phyloP scores from a whole-genome alignment of 1,139 yeast genomes.

The Fermentozyma sake region DNA sequence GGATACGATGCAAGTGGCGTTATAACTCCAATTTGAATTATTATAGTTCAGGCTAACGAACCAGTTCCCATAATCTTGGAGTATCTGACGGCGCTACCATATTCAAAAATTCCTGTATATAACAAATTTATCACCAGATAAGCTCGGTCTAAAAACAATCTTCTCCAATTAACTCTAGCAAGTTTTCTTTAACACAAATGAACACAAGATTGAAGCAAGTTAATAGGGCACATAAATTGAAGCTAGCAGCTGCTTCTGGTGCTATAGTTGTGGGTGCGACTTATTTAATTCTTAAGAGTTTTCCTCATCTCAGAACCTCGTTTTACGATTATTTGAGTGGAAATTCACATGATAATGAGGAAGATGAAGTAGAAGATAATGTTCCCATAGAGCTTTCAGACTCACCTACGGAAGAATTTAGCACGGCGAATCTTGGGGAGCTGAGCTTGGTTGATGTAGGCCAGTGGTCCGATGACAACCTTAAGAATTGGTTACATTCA shows the following conservation, averaged over 20 bases:
- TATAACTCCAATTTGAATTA: too few species aligned
- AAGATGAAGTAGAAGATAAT: conserved; percentile 6
- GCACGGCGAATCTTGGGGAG: conserved; percentile 11
- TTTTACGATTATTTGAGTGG: conserved; percentile 22
- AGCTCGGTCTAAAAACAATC: too few species aligned
- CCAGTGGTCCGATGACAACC: conserved; percentile 37
- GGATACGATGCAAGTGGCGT: too few species aligned
- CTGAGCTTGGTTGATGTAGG: conserved; percentile 25
- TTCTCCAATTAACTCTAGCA: too few species aligned
- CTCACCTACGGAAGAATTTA: conserved; percentile 1
- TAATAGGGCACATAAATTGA: conserved; percentile 8
- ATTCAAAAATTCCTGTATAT: too few species aligned
- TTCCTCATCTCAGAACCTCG: conserved; percentile 43
- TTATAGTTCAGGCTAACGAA: too few species aligned
- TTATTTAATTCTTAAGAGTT: conserved; percentile 43
- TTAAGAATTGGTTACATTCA: conserved; percentile 31
- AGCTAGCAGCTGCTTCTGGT: conserved; percentile 24
- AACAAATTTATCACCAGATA: too few species aligned
- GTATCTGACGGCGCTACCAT: too few species aligned
- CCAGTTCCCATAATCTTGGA: too few species aligned
- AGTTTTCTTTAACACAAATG: too few species aligned
- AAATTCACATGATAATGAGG: conserved; percentile 12
- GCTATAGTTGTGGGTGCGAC: conserved; percentile 44
- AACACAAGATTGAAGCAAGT: too few species aligned
- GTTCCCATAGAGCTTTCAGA: conserved; percentile 2